These are phyloP conservation scores for Triticum timopheevii DNA, from an alignment of 176 grass and related monocot genomes.

Conservation along the genomic window DNA sequence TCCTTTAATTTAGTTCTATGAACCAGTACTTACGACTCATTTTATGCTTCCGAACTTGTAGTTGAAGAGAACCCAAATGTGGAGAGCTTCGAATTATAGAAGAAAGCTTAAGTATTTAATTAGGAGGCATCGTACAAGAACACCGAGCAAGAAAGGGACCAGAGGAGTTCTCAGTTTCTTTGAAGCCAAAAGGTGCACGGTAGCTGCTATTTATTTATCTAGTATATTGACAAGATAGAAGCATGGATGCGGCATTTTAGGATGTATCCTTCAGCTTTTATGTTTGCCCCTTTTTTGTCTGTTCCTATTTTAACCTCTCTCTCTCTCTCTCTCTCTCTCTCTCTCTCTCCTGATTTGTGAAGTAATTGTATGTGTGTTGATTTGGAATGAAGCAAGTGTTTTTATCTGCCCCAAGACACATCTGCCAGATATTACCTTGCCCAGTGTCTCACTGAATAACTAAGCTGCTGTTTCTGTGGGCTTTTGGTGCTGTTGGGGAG, in stretches of 20 bases:
- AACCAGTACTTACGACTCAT: neutral
- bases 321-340: neutral
- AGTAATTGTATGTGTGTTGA: slow-evolving; percentile 35
- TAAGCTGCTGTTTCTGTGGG: neutral
- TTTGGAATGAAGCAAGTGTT: slow-evolving; percentile 50
- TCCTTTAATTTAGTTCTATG: neutral
- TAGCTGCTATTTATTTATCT: slow-evolving; percentile 37
- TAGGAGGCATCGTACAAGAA: slow-evolving; percentile 40
- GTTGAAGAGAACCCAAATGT: slow-evolving; percentile 41
- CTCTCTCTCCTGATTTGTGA: slow-evolving; percentile 23
- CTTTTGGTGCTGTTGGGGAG: neutral
- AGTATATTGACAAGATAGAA: slow-evolving; percentile 59
- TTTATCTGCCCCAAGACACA: slow-evolving; percentile 9
- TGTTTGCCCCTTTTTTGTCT: slow-evolving; percentile 9
- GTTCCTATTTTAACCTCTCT: slow-evolving; percentile 23
- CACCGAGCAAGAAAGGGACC: slow-evolving; percentile 39
- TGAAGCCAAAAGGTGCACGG: slow-evolving; percentile 31
- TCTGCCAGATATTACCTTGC: neutral
- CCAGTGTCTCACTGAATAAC: neutral
- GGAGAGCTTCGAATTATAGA: slow-evolving; percentile 39
- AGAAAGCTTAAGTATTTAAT: slow-evolving; percentile 27
- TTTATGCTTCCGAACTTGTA: slow-evolving; percentile 28
- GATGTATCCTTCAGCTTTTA: slow-evolving; percentile 74
- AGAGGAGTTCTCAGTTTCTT: slow-evolving; percentile 36
- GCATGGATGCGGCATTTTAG: slow-evolving; percentile 95